Conservation (phyloP, 2,329 filamentous ascomycete species). For the Ophiostoma ulmi region DNA sequence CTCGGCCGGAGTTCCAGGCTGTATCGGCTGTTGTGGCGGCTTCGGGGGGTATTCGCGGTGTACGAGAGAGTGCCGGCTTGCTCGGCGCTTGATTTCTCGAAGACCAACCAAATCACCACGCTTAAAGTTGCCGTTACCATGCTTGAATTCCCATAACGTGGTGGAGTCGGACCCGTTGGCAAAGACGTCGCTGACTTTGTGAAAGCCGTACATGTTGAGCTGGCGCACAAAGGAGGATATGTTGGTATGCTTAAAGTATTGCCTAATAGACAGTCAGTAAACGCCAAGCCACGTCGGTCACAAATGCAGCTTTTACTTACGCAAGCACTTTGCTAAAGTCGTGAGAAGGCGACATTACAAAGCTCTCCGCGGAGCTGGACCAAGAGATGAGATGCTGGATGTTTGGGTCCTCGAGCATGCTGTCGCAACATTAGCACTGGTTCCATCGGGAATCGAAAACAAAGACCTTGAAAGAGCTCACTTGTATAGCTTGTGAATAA, state of each 20-base stretch:
- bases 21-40: slow-evolving; percentile 67
- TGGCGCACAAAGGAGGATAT: slow-evolving; percentile 98
- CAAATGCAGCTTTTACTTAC: slow-evolving; percentile 48
- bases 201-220: slow-evolving; percentile 99
- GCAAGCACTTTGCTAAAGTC: slow-evolving; percentile 98
- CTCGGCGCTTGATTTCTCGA: slow-evolving; percentile 90
- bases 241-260: slow-evolving; percentile 99
- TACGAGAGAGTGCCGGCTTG: slow-evolving; percentile 83
- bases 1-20: slow-evolving; percentile 80
- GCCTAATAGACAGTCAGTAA: slow-evolving; percentile 47
- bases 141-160: slow-evolving; percentile 97
- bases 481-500: slow-evolving; percentile 99
- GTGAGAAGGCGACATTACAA: slow-evolving; percentile 95
- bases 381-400: slow-evolving; percentile 97
- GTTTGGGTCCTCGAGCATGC: slow-evolving; percentile 90
- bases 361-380: slow-evolving; percentile 90
- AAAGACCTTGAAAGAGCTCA: slow-evolving; percentile 42
- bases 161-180: slow-evolving; percentile 91
- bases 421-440: slow-evolving; percentile 37
- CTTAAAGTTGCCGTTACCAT: slow-evolving; percentile 95
- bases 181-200: slow-evolving; percentile 99
- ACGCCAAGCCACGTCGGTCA: background rate
- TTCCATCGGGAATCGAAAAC: background rate
- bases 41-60: slow-evolving; percentile 82
- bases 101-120: slow-evolving; percentile 85